phyloP scores from a whole-genome alignment of 139 green algal genomes.

The Trebouxia sp. region DNA sequence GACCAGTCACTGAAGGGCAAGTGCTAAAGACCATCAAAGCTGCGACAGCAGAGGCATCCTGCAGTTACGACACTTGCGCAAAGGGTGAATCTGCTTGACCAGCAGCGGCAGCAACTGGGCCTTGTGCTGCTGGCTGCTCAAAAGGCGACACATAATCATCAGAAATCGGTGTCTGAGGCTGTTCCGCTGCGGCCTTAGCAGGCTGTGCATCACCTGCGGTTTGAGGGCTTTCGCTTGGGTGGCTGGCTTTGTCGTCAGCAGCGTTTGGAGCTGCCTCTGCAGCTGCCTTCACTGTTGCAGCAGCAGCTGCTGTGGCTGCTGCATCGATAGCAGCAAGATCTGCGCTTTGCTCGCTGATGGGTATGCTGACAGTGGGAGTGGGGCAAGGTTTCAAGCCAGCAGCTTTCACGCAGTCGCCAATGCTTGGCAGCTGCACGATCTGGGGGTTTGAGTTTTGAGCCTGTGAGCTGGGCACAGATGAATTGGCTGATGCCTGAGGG shows the following conservation, averaged over 20 bases:
- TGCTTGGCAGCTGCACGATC: background rate
- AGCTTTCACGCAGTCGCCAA: background rate
- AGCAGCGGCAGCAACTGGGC: background rate
- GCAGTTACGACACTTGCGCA: background rate
- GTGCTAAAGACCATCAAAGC: too few relatives aligned
- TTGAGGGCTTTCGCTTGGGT: too few relatives aligned
- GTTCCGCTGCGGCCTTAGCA: background rate
- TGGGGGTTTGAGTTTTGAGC: background rate
- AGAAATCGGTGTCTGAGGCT: background rate
- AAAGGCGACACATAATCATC: slow-evolving; percentile 16
- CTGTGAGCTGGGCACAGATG: background rate
- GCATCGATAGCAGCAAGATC: background rate
- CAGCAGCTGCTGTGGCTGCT: background rate
- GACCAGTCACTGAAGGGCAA: too few relatives aligned
- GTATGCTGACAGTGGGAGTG: background rate
- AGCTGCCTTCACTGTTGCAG: background rate
- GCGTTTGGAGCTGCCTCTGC: too few relatives aligned
- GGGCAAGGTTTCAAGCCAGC: background rate
- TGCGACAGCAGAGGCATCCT: background rate
- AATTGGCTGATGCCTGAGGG: background rate
- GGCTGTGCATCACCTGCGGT: too few relatives aligned
- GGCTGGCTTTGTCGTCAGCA: too few relatives aligned
- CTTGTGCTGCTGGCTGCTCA: slow-evolving; percentile 11
- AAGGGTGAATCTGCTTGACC: background rate
- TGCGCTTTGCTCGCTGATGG: background rate